phyloP scores from a whole-genome alignment of 768 basidiomycete species.

The Hortiboletus flavorubellus region DNA sequence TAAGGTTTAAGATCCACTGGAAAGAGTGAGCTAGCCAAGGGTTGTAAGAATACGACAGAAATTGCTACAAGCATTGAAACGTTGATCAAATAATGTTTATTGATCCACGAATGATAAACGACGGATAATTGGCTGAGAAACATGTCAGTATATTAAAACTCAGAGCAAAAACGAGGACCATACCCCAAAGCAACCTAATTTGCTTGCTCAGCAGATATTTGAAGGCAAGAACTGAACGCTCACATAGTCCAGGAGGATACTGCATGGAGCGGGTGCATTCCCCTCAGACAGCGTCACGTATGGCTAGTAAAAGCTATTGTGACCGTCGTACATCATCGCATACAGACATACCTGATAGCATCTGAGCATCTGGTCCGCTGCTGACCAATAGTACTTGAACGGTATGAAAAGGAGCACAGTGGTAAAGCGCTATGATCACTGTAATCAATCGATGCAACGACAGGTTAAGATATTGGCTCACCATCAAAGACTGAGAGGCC shows the following conservation, averaged over 20 bases:
- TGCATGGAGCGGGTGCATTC: slow-evolving; percentile 50
- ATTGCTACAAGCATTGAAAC: slow-evolving; percentile 50
- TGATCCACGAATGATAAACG: slow-evolving; percentile 44
- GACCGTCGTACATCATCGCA: neutral
- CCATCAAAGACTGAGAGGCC: slow-evolving; percentile 43
- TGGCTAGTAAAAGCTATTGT: slow-evolving; percentile 41
- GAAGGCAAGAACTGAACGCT: slow-evolving; percentile 15
- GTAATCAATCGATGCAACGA: neutral
- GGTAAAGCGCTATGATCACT: slow-evolving; percentile 48
- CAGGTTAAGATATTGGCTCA: slow-evolving; percentile 25
- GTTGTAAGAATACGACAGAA: slow-evolving; percentile 49
- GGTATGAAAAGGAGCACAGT: slow-evolving; percentile 53
- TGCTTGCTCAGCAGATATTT: slow-evolving; percentile 1
- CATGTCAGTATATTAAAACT: neutral
- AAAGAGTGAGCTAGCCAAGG: slow-evolving; percentile 45
- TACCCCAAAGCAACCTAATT: slow-evolving; percentile 45
- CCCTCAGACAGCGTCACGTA: slow-evolving; percentile 57
- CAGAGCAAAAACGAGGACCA: neutral
- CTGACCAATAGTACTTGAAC: slow-evolving; percentile 45
- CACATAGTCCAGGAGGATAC: slow-evolving; percentile 67
- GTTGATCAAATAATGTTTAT: slow-evolving; percentile 53
- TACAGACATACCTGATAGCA: slow-evolving; percentile 50
- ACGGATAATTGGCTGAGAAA: slow-evolving; percentile 38
- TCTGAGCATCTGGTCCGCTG: slow-evolving; percentile 51
- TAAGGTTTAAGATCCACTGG: slow-evolving; percentile 22